Evolutionary conservation across 352 stramenopile species (phyloP), one percentile per base, ranked within the genome.

Genomic region (Pythium dissimile): DNA sequence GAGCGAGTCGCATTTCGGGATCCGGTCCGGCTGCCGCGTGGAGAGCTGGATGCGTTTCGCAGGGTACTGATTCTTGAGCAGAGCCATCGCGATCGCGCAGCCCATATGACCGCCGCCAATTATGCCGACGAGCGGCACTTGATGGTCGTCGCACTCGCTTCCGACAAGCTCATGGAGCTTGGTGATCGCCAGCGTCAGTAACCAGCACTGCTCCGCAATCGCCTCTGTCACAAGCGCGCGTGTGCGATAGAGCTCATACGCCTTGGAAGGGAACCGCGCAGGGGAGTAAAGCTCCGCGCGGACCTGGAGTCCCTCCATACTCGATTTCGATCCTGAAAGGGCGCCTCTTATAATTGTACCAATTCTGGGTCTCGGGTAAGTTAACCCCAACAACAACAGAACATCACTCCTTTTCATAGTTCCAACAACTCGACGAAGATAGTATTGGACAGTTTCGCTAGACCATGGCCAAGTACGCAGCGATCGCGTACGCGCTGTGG

Each of bases 61-160:
- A 13, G 66, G 68, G 54, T 80, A 90, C 32, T 57, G 54, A 35
- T 77, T 62, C 1, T 42, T 55, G 9, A 90, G 59, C 24, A 90
- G 54, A 8, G 73, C 64, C 67, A 86, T 72, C 15, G 69, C 55
- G 13, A 88, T 57, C 2, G 77, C 65, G 18, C 64, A 72, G 34
- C 77, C 80, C 2, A 90, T 70, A 51, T 72, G 64, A 2, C 80
- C 76, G 1, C 74, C 77, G 15, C 80, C 80, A 6, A 88, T 44
- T 41, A 90, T 68, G 12, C 72, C 76, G 9, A 90, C 58, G 1
- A 61, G 61, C 8, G 80, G 73, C 0, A 75, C 4, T n/a, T 11
- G 20, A 35, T 26, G n/a, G n/a, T n/a, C 30, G 46, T 28, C 30
- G 26, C 13, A 45, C 5, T 54, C 5, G 0, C 35, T 68, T 53